phyloP scores from a whole-genome alignment of 2,329 filamentous ascomycete genomes.

The Cladophialophora chaetospira region DNA sequence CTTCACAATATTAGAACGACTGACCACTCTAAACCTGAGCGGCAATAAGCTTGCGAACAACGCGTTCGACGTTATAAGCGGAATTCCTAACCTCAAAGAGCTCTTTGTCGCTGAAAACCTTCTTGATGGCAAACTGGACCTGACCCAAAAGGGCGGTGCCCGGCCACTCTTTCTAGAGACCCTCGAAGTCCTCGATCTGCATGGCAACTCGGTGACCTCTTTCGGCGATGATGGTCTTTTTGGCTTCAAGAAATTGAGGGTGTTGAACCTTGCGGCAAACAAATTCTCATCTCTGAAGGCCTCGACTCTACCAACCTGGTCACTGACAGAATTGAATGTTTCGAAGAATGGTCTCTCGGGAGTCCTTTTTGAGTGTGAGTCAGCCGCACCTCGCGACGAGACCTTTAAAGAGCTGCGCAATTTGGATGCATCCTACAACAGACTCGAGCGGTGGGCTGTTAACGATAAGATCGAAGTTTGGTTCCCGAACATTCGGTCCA shows the following conservation, averaged over 20 bases:
- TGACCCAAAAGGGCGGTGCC: constrained; percentile 57
- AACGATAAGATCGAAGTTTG: constrained; percentile 50
- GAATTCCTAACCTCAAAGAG: constrained; percentile 73
- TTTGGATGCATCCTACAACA: constrained; percentile 77
- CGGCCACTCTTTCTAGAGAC: constrained; percentile 54
- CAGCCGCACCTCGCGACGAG: constrained; percentile 36
- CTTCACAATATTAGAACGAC: constrained; percentile 68
- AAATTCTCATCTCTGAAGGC: constrained; percentile 69
- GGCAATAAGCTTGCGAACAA: constrained; percentile 77
- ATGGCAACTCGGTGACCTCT: constrained; percentile 73
- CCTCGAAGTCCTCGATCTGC: constrained; percentile 79
- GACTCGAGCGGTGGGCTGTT: constrained; percentile 58
- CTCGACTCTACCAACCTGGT: constrained; percentile 15
- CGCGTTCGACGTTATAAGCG: constrained; percentile 70
- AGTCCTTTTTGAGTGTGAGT: no score
- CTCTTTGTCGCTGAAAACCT: constrained; percentile 79
- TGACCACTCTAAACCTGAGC: constrained; percentile 82
- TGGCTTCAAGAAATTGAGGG: constrained; percentile 68
- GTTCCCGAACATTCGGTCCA: constrained; percentile 70
- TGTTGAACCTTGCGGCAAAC: constrained; percentile 77
- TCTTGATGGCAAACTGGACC: constrained; percentile 67
- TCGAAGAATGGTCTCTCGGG: constrained; percentile 71
- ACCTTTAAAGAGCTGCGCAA: constrained; percentile 73
- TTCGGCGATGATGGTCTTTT: constrained; percentile 65
- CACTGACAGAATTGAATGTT: constrained; percentile 65